Base-by-base conservation (phyloP, 441 rosid species). In the Aleurites moluccanus region DNA sequence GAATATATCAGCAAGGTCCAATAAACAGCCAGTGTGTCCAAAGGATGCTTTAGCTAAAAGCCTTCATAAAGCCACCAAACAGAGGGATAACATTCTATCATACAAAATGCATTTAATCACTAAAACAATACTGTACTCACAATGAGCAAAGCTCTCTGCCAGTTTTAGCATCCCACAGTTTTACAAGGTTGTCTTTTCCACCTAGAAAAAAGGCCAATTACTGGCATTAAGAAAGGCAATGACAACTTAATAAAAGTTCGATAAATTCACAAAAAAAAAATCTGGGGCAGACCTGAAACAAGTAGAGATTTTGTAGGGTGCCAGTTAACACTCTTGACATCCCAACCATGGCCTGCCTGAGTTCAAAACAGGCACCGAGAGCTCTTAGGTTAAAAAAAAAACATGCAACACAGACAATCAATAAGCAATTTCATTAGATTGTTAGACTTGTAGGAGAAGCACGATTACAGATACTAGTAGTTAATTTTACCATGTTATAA, bases 311-410 rank as follows among this genome's bases (percentile, higher is more conserved):
- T 93, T 77, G 96, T 91, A 67, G 99, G 98, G 82, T 96, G 99
- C 99, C 99, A 96, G 80, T 93, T 97, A 78, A 96, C 97, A 81
- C 96, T 82, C 88, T 96, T 96, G 83, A 96, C 97, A 92, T 96
- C 98, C 97, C 98, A 93, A 82, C 98, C 98, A 86, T 96, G 99
- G 90, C 99, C 99, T 96, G 99, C 94, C 94, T 91, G 97, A 92
- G 93, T 93, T 90, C 85, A 95, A 93, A 85, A 69, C 85, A 81
- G 67, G 77, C 74, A 76, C 44, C 72, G 67, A 88, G 81, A 84
- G 77, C 75, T 81, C 89, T 82, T 81, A 79, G 85, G 88, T 91
- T 78, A 87, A 47, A 49, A 45, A 67, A 61, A 56, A 14, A 81
- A n/a, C 0, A 76, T n/a, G 76, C 47, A 71, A 59, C 49, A 21